These are phyloP conservation scores for Marasmius oreades DNA, from an alignment of 1,284 basidiomycete genomes.

Conservation along the genomic window DNA sequence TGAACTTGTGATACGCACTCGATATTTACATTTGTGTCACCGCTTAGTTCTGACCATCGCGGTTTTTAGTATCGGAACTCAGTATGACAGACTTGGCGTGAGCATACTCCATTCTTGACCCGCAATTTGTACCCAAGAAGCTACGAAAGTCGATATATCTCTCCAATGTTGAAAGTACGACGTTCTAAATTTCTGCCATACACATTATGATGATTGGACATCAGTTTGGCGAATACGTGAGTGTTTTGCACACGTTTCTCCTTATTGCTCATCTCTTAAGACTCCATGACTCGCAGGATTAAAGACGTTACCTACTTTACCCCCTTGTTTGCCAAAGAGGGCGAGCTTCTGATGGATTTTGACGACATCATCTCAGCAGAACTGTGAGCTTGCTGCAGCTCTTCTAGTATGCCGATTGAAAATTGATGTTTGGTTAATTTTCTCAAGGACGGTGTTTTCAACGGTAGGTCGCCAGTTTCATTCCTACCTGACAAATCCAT, in stretches of 20 bases:
- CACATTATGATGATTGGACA: neutral
- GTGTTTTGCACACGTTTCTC: neutral
- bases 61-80: constrained; percentile 31
- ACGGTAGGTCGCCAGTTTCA: constrained; percentile 15
- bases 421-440: neutral
- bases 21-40: too few relatives aligned
- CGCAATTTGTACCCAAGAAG: neutral
- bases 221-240: constrained; percentile 35
- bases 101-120: constrained; percentile 3
- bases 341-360: constrained; percentile 38
- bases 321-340: constrained; percentile 34
- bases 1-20: constrained; percentile 33
- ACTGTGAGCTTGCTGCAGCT: constrained; percentile 22
- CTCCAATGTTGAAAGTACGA: constrained; percentile 34
- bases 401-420: neutral
- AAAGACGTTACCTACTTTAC: constrained; percentile 40
- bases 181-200: neutral
- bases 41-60: neutral
- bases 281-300: constrained; percentile 19
- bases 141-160: constrained; percentile 28
- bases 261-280: neutral
- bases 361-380: constrained; percentile 38
- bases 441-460: constrained; percentile 23
- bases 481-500: neutral
- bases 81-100: constrained; percentile 37